A percentile compares a stretch with the other conserved stretches of the same genome.
Conservation (phyloP, 179 eudicot genomes). For the Silene coronaria region DNA sequence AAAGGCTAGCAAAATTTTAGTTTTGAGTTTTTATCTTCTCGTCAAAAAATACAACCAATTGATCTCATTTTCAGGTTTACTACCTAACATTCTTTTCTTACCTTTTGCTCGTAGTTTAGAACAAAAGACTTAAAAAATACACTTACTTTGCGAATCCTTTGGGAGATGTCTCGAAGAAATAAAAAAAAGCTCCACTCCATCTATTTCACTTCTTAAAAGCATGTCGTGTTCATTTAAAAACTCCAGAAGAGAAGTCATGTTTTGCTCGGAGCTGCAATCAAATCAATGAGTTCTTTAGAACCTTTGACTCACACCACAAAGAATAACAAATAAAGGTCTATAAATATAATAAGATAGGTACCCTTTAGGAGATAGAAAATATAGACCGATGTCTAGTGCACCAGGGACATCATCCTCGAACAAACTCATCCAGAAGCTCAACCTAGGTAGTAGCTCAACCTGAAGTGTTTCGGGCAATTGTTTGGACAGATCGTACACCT, state of each 20-base stretch:
- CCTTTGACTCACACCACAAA: neutral
- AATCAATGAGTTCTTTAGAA: neutral
- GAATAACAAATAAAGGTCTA: neutral
- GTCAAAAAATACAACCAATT: neutral
- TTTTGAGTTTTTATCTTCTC: neutral
- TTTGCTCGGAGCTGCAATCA: slow-evolving; percentile 13
- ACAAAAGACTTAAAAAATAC: neutral
- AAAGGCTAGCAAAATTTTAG: neutral
- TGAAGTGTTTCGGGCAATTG: slow-evolving; percentile 22
- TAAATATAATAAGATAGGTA: neutral
- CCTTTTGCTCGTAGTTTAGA: neutral
- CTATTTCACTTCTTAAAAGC: slow-evolving; percentile 20
- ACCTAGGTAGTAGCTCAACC: slow-evolving; percentile 27
- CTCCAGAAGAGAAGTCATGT: slow-evolving; percentile 20
- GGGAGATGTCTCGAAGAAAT: slow-evolving; percentile 30
- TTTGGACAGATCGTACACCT: slow-evolving; percentile 20
- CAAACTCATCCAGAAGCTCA: slow-evolving; percentile 19
- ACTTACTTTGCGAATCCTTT: slow-evolving; percentile 24
- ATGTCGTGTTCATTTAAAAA: slow-evolving; percentile 18
- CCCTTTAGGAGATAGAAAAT: slow-evolving; percentile 22
- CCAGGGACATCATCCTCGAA: slow-evolving; percentile 23
- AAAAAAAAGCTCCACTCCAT: slow-evolving; percentile 23
- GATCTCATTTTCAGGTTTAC: neutral
- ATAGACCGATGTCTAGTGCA: slow-evolving; percentile 32
- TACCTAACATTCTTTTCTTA: neutral